Evolutionary conservation across 192 early-diverging fungal genomes (phyloP), one percentile per base, ranked within the genome.

Genomic region (Jimgerdemannia flammicorona): DNA sequence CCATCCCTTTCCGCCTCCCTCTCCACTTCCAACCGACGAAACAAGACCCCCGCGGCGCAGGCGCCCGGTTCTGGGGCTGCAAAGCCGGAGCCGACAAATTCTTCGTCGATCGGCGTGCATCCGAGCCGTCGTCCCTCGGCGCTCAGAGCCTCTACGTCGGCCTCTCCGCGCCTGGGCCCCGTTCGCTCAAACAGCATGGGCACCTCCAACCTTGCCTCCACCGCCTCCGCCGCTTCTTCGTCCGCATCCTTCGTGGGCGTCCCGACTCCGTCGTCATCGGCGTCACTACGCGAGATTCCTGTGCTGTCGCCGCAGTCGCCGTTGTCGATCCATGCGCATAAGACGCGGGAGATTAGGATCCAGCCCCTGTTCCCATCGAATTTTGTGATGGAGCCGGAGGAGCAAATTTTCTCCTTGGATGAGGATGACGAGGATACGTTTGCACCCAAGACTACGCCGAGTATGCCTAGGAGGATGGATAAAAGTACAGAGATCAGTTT

Each of bases 361-460:
- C 84, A 87, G 67, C 89, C 88, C 4, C 64, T 88, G 69, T 88
- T 88, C 54, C 79, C 87, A 2, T 82, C 85, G 17, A 82, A 86
- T 64, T 89, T 90, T 71, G 74, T 88, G 14, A 85, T 75, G 54
- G 89, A 87, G 17, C 81, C 81, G 18, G 71, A 73, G 18, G 81
- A 79, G 59, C 72, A 73, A 18, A 83, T 83, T 40, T 41, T 83
- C 11, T 66, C 79, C 59, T 40, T 83, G 9, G 82, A 82, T 4
- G 86, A 87, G 9, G 80, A 79, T 3, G 86, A 83, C 39, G 79
- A 79, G 63, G 80, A 79, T 44, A 70, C 72, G 0, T 83, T 80
- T 73, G 75, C 77, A 8, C 73, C 85, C 6, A 78, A 81, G 54
- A 75, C 80, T 3, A 74, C 80, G 39, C 78, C 76, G 19, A 75